Percentiles rank a stretch among this genome's conserved stretches.
These are phyloP conservation scores for Hypoxylon lenormandii DNA, from an alignment of 495 filamentous ascomycete genomes.

Conservation along the genomic window DNA sequence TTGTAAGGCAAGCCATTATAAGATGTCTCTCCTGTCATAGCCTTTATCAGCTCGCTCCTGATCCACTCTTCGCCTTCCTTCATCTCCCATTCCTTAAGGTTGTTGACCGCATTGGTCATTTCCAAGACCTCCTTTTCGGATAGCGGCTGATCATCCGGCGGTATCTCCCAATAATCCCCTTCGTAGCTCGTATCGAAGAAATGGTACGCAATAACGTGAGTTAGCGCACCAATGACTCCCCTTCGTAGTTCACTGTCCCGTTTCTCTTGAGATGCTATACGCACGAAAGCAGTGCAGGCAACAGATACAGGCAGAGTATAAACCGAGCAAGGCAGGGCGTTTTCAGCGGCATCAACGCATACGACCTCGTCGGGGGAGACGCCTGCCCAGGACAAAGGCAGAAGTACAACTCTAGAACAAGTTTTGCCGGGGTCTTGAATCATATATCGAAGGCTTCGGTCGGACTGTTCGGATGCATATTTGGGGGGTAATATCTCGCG, in stretches of 20 bases:
- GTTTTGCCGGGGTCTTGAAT: background rate
- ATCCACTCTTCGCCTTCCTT: constrained; percentile 31
- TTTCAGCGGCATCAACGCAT: background rate
- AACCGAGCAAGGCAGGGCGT: constrained; percentile 10
- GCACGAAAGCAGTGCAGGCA: constrained; percentile 13
- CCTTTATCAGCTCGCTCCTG: constrained; percentile 1
- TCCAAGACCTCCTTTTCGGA: constrained; percentile 19
- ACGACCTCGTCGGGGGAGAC: background rate
- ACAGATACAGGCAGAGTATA: constrained; percentile 10
- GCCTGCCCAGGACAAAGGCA: constrained; percentile 18
- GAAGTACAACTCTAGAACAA: constrained; percentile 4
- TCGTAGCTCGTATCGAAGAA: constrained; percentile 30
- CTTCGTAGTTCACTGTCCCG: background rate
- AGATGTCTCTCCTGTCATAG: background rate
- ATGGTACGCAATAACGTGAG: constrained; percentile 3
- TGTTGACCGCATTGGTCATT: constrained; percentile 12
- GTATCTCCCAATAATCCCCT: constrained; percentile 8
- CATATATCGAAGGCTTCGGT: constrained; percentile 5
- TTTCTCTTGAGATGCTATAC: constrained; percentile 9
- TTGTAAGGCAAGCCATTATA: constrained; percentile 11
- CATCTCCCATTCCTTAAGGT: constrained; percentile 9
- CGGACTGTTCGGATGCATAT: constrained; percentile 11
- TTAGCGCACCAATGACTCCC: background rate
- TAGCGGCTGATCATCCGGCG: constrained; percentile 11
- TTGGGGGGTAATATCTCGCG: constrained; percentile 8